Conservation (phyloP, 345 rosid genomes). For the Pseudoturritis turrita region DNA sequence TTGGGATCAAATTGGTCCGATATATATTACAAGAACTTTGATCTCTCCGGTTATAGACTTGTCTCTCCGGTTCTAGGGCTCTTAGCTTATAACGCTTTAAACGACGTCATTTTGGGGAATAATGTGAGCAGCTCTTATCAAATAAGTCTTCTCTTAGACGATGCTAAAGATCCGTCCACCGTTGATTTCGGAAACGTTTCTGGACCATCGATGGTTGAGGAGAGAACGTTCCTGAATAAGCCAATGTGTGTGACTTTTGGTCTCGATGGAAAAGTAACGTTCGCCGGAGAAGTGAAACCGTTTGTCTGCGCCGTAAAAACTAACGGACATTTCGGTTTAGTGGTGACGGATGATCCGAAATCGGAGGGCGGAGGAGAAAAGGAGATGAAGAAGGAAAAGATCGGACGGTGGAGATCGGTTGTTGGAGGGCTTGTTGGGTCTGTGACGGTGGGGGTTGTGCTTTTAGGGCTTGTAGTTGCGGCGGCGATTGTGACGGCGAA, state of each 20-base stretch:
- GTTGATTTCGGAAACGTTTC: conserved; percentile 49
- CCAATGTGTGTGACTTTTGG: conserved; percentile 72
- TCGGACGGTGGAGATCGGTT: conserved; percentile 69
- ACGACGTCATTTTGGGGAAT: conserved; percentile 24
- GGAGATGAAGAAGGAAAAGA: conserved; percentile 32
- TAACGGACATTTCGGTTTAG: conserved; percentile 84
- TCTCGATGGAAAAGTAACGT: conserved; percentile 51
- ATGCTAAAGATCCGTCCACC: conserved; percentile 45
- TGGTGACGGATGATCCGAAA: conserved; percentile 40
- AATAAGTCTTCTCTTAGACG: conserved; percentile 45
- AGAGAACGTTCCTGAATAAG: conserved; percentile 31
- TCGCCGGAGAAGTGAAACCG: conserved; percentile 45
- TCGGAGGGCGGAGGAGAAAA: conserved; percentile 45
- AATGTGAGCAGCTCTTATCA: conserved; percentile 45
- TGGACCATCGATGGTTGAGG: neutral
- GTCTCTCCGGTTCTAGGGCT: conserved; percentile 82
- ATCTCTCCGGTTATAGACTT: conserved; percentile 72
- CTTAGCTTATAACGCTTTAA: conserved; percentile 58
- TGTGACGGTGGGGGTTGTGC: conserved; percentile 50
- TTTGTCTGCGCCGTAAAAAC: conserved; percentile 50
- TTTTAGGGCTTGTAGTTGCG: conserved; percentile 63
- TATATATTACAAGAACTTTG: conserved; percentile 55
- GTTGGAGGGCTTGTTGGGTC: conserved; percentile 78
- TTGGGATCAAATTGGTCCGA: conserved; percentile 73
- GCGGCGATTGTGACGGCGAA: conserved; percentile 68